Evolutionary conservation across 2,329 filamentous ascomycete species (phyloP).

Genomic region (Rutstroemia sp.): DNA sequence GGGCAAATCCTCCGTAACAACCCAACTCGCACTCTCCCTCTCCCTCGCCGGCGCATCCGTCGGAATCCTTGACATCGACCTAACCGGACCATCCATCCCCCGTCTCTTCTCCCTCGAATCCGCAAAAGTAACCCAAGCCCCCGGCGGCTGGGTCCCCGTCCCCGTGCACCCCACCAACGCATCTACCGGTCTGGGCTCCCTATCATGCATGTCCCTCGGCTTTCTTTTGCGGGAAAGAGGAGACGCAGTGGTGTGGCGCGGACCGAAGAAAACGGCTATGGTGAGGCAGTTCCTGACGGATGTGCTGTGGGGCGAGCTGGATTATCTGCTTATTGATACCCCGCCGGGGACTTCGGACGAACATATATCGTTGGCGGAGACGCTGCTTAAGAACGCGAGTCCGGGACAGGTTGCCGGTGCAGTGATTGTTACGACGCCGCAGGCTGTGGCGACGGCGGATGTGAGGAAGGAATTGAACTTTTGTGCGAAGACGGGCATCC

Average conservation of each 20-base stretch:
- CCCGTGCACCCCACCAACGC: slow-evolving; percentile 60
- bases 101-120: slow-evolving; percentile 87
- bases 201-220: slow-evolving; percentile 85
- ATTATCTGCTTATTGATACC: slow-evolving; percentile 91
- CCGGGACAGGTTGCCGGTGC: slow-evolving; percentile 73
- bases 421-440: slow-evolving; percentile 91
- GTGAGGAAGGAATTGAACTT: slow-evolving; percentile 85
- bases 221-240: slow-evolving; percentile 78
- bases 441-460: slow-evolving; percentile 87
- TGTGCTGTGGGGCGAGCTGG: slow-evolving; percentile 79
- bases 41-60: slow-evolving; percentile 80
- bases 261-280: slow-evolving; percentile 99
- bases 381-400: slow-evolving; percentile 56
- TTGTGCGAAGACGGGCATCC: slow-evolving; percentile 72
- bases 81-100: slow-evolving; percentile 94
- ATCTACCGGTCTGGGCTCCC: slow-evolving; percentile 47
- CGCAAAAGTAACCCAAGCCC: slow-evolving; percentile 83
- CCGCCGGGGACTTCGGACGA: slow-evolving; percentile 95
- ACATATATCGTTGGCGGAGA: slow-evolving; percentile 91
- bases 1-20: slow-evolving; percentile 96
- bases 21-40: slow-evolving; percentile 86
- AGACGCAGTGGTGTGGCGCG: slow-evolving; percentile 94
- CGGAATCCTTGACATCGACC: slow-evolving; percentile 90
- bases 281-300: slow-evolving; percentile 92
- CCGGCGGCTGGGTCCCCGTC: slow-evolving; percentile 88